Base-by-base conservation (phyloP, 1,139 yeast genomes). In the Zygosaccharomyces pseudobailii region DNA sequence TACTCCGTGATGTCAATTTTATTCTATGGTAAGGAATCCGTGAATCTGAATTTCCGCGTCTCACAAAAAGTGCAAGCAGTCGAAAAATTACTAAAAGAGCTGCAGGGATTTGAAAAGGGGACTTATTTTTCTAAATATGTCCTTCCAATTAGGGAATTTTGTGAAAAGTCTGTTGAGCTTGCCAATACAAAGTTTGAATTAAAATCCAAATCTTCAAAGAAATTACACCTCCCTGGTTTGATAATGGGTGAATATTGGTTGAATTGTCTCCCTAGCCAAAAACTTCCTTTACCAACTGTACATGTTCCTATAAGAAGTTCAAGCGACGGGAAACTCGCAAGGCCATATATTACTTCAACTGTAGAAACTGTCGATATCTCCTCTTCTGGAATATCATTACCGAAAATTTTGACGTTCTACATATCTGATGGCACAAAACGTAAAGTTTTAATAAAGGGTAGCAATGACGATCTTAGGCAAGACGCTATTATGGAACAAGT, bases 401-500 rank as follows among this genome's bases (percentile, higher is more conserved):
- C 98, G 0, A 90, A 90, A 62, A 84, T 92, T 43, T 73, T 82
- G 42, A 75, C 71, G 1, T 70, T 87, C 46, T 50, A 48, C 0
- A 67, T 83, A 19, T 71, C 80, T 0, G 76, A 80, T 59, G 97
- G 97, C 0, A 55, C 65, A 0, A 59, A 53, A 0, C 83, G 79
- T 50, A 78, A 72, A 48, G 74, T 84, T 61, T 70, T 92, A 20
- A 71, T 89, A 55, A 94, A 94, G 61, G 87, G 88, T 25, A 90
- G 95, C 4, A 78, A 87, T 5, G 98, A 94, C 67, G 98, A 94
- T 66, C 69, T 92, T 47, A 72, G 98, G 47, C 98, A 94, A 66
- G 99, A 94, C 67, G 87, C 95, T 0, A 87, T 92, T 51, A 94
- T 94, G 98, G 95, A 90, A 63, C 98, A 92, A 62, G 97, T 92